phyloP scores from a whole-genome alignment of 2,329 filamentous ascomycete genomes.

The Diaporthe destruens region DNA sequence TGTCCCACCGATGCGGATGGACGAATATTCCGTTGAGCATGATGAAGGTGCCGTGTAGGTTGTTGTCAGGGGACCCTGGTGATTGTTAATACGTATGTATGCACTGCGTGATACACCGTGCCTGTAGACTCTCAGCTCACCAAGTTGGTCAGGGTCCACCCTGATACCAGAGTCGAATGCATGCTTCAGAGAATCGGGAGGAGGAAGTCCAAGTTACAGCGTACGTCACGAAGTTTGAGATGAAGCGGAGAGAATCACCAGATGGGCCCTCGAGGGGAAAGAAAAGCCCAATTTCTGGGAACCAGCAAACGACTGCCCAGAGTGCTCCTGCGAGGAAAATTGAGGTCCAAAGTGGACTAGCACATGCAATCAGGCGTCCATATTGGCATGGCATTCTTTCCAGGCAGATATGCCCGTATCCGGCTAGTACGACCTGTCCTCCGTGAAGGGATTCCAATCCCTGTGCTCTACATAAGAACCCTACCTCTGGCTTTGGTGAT shows the following conservation, averaged over 20 bases:
- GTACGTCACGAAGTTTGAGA: neutral
- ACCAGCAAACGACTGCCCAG: neutral
- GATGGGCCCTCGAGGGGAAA: neutral
- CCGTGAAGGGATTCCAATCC: neutral
- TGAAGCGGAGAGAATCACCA: neutral
- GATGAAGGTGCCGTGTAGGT: slow-evolving; percentile 35
- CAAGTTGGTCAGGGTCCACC: slow-evolving; percentile 14
- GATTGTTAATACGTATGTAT: neutral
- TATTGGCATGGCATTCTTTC: neutral
- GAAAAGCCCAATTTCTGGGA: neutral
- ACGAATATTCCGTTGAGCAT: neutral
- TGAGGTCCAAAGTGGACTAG: slow-evolving; percentile 14
- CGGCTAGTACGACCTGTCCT: neutral
- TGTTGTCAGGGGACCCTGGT: slow-evolving; percentile 37
- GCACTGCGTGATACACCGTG: neutral
- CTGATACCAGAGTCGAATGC: slow-evolving; percentile 17
- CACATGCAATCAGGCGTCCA: slow-evolving; percentile 9
- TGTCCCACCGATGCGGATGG: neutral
- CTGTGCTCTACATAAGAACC: neutral
- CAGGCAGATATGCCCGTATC: slow-evolving; percentile 5
- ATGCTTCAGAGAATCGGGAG: neutral
- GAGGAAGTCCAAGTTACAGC: neutral
- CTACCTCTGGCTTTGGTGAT: neutral
- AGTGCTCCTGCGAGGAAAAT: neutral
- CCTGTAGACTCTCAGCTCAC: neutral